Evolutionary conservation across 805 yeast species (phyloP), one percentile per base, ranked within the genome.

Genomic region (Wickerhamiella parazyma): DNA sequence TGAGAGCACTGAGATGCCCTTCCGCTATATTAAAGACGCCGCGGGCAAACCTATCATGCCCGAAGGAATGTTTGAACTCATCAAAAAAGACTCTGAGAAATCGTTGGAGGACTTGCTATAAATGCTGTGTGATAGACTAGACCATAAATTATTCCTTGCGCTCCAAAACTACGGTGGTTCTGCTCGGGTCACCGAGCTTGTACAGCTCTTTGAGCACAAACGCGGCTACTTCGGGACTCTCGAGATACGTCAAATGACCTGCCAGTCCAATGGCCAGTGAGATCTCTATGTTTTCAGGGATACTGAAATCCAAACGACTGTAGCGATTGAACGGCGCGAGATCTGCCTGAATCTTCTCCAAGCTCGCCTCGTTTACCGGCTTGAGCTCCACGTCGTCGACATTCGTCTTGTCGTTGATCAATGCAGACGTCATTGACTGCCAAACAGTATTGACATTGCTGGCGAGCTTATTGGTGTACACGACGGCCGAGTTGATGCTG

Each of bases 1-100:
- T 56, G 98, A 91, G 62, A 82, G 94, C 3, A 86, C 95, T 0
- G 96, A 89, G 58, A 89, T 89, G 98, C 98, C 98, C 2, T 89
- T 89, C 66, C 71, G 98, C 57, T 89, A 89, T 55, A 80, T 89
- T 14, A 63, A 78, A 46, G 82, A 81, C 52, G 59, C 55, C 0
- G 52, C 70, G 1, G 75, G 74, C 3, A 70, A 73, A 48, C 97
- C 98, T 1, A 81, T 91, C 9, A 67, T 89, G 56, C 98, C 98
- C 0, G 72, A 73, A 45, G 97, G 97, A 0, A 89, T 89, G 97
- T 65, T 84, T 45, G 78, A 78, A 25, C 70, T 89, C 58, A 89
- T 89, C 55, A 78, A 79, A 57, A 73, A 73, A 50, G 98, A 89
- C 55, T 77, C 93, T 2, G 87, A 83, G 50, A 86, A 85, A 62